These are phyloP conservation scores for Astraeus odoratus DNA, from an alignment of 768 basidiomycete species.

Conservation along the genomic window DNA sequence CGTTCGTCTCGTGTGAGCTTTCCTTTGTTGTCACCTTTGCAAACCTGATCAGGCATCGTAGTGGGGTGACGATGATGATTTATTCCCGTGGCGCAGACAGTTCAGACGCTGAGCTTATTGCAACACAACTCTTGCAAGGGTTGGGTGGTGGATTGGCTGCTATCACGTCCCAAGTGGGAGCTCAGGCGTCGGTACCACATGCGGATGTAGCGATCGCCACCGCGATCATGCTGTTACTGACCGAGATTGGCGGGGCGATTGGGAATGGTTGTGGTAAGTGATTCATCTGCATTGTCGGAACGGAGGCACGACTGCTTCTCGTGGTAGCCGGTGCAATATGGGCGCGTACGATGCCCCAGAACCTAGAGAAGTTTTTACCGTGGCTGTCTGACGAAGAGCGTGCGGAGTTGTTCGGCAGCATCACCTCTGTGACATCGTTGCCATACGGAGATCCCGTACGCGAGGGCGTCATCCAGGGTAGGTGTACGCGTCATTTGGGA, in stretches of 20 bases:
- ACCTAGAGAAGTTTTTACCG: constrained; percentile 50
- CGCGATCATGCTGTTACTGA: constrained; percentile 58
- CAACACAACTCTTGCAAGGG: constrained; percentile 67
- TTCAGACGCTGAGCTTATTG: constrained; percentile 49
- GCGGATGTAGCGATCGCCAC: constrained; percentile 61
- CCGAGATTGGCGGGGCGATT: constrained; percentile 62
- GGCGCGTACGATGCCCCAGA: constrained; percentile 58
- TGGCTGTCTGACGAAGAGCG: constrained; percentile 37
- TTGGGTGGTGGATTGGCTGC: constrained; percentile 68
- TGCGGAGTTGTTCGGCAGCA: constrained; percentile 46
- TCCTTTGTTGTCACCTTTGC: background rate
- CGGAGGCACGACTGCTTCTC: background rate
- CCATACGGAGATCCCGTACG: constrained; percentile 52
- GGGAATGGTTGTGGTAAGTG: constrained; percentile 53
- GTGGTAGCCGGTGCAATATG: constrained; percentile 54
- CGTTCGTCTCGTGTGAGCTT: constrained; percentile 45
- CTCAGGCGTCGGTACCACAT: constrained; percentile 62
- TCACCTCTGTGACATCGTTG: constrained; percentile 42
- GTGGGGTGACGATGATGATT: constrained; percentile 65
- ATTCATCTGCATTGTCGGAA: too few relatives aligned
- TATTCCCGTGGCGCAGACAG: constrained; percentile 57
- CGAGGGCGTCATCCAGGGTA: constrained; percentile 54
- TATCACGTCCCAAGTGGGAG: constrained; percentile 47
- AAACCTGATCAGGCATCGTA: constrained; percentile 14
- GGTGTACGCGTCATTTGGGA: constrained; percentile 6